A percentile compares a stretch with the other conserved stretches of the same genome.
These are phyloP conservation scores for Nigrospora oryzae DNA, from an alignment of 2,329 filamentous ascomycete genomes.

Conservation along the genomic window DNA sequence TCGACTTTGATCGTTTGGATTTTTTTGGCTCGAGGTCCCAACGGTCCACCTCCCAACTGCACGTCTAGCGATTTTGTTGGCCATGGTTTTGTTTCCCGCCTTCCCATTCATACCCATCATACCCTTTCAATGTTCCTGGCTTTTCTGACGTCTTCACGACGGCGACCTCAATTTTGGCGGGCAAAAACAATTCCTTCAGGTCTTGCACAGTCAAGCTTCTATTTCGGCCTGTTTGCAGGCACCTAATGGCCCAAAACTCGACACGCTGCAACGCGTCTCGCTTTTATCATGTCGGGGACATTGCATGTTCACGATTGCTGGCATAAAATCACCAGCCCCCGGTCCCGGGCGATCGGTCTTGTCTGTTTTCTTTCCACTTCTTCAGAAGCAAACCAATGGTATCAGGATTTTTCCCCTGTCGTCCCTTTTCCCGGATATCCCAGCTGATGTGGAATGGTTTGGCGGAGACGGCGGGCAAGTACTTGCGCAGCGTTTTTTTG, in stretches of 20 bases:
- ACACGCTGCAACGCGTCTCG: neutral
- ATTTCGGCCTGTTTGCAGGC: too few relatives aligned
- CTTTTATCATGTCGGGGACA: neutral
- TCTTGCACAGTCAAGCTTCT: too few relatives aligned
- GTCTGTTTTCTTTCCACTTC: neutral
- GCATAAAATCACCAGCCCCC: too few relatives aligned
- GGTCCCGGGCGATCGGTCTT: neutral
- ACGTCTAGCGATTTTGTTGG: constrained; percentile 12
- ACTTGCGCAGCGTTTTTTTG: too few relatives aligned
- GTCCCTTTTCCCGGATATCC: too few relatives aligned
- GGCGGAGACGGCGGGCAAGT: too few relatives aligned
- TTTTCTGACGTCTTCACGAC: constrained; percentile 13
- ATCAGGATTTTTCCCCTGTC: too few relatives aligned
- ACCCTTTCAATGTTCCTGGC: constrained; percentile 11
- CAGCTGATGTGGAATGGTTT: too few relatives aligned
- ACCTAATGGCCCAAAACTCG: too few relatives aligned
- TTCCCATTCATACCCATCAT: constrained; percentile 10
- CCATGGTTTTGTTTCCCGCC: constrained; percentile 8
- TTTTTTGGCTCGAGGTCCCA: neutral
- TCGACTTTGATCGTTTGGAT: neutral
- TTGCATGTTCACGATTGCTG: neutral
- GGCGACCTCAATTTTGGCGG: constrained; percentile 7
- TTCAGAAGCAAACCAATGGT: too few relatives aligned
- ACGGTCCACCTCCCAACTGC: constrained; percentile 1
- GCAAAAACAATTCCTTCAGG: neutral